Evolutionary conservation across 768 basidiomycete genomes (phyloP), one percentile per base, ranked within the genome.

Genomic region (Stropharia rugosoannulata): DNA sequence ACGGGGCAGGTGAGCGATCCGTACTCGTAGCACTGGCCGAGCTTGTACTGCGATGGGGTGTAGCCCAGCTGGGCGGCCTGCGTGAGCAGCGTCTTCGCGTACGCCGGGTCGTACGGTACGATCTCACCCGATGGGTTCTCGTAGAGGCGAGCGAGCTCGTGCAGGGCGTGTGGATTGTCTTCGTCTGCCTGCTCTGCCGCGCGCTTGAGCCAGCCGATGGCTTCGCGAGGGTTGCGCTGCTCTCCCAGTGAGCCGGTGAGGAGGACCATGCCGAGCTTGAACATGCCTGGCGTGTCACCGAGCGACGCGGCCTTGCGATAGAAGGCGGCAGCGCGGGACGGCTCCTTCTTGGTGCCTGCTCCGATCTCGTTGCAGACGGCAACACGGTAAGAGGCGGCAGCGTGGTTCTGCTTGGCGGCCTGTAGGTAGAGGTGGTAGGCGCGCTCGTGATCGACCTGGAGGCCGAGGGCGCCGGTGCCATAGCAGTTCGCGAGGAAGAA

Each of bases 321-420:
- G 68, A 99, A 98, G 4, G 94, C 88, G 25, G 94, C 87, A 7
- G 97, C 97, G 43, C 97, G 84, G 18, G 86, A 79, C 0, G 87
- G 87, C 65, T 98, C 96, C 63, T 87, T 82, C 62, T 89, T 83
- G 1, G 97, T 99, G 29, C 97, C 97, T 3, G 94, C 95, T 22
- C 97, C 97, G 63, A 98, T 92, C 71, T 98, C 97, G 70, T 98
- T 98, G 73, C 97, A 99, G 8, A 98, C 96, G 7, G 95, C 97
- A 52, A 98, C 95, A 39, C 97, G 90, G 68, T 99, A 99, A 36
- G 90, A 92, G 27, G 94, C 95, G 2, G 93, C 83, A 0, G 97
- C 85, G 66, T 99, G 93, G 66, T 98, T 97, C 73, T 98, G 93
- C 74, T 98, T 98, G 27, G 91, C 90, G 3, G 96, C 96, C 74